phyloP scores from a whole-genome alignment of 495 filamentous ascomycete genomes.

The Penicillium diatomitis region DNA sequence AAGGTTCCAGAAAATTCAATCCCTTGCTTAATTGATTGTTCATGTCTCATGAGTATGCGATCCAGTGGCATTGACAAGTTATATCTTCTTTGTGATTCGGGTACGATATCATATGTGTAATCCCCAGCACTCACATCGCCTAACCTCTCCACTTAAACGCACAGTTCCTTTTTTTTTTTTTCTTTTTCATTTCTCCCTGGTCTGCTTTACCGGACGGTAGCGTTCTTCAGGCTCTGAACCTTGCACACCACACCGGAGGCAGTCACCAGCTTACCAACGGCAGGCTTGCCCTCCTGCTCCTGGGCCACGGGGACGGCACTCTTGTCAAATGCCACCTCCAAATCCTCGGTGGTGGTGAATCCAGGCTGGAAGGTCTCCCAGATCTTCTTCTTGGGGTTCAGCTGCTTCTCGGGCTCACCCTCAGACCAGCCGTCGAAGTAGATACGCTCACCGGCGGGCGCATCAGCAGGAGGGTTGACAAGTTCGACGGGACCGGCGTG shows the following conservation, averaged over 20 bases:
- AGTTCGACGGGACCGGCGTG: constrained; percentile 91
- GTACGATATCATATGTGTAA: background rate
- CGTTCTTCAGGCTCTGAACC: constrained; percentile 63
- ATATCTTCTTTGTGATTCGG: constrained; percentile 9
- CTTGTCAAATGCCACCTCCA: constrained; percentile 73
- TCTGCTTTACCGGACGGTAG: constrained; percentile 48
- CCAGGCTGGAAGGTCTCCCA: constrained; percentile 95
- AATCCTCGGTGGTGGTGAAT: constrained; percentile 71
- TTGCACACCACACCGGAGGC: constrained; percentile 63
- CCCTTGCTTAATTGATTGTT: constrained; percentile 11
- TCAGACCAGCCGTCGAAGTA: constrained; percentile 85
- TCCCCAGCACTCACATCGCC: too few relatives aligned
- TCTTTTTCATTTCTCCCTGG: background rate
- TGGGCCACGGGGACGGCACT: constrained; percentile 50
- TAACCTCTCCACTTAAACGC: too few relatives aligned
- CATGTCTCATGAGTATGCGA: constrained; percentile 26
- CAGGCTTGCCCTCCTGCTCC: constrained; percentile 52
- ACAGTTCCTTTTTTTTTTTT: background rate
- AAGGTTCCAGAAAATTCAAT: background rate
- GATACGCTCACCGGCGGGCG: constrained; percentile 74
- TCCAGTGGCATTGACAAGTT: constrained; percentile 1
- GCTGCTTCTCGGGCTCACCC: constrained; percentile 79
- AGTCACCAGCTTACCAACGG: constrained; percentile 60
- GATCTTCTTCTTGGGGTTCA: constrained; percentile 99
- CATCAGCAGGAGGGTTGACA: constrained; percentile 72